phyloP scores from a whole-genome alignment of 768 basidiomycete genomes.

The Trametes meyenii region DNA sequence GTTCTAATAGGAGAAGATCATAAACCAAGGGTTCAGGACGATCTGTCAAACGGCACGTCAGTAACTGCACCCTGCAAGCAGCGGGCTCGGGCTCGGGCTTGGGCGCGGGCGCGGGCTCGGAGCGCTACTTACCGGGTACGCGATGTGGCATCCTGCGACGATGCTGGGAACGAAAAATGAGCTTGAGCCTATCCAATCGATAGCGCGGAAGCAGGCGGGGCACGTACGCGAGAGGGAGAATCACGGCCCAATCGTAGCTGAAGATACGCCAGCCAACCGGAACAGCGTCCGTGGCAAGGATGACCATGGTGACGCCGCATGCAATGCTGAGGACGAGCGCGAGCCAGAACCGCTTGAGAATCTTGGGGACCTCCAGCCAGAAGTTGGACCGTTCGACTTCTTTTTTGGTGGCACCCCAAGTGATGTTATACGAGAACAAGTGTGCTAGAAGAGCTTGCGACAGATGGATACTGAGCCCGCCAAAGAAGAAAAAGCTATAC shows the following conservation, averaged over 20 bases:
- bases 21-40: constrained; percentile 85
- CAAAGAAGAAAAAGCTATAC: constrained; percentile 53
- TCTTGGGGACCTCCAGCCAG: constrained; percentile 87
- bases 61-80: background rate
- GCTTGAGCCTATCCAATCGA: background rate
- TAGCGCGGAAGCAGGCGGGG: constrained; percentile 4
- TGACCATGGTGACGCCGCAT: constrained; percentile 53
- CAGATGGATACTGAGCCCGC: constrained; percentile 59
- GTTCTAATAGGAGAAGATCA: constrained; percentile 70
- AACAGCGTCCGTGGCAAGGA: constrained; percentile 56
- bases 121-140: constrained; percentile 66
- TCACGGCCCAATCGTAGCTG: constrained; percentile 66
- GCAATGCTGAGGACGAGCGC: constrained; percentile 58
- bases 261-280: constrained; percentile 67
- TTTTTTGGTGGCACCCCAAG: constrained; percentile 69
- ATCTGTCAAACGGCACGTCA: constrained; percentile 46
- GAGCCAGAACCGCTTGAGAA: constrained; percentile 84
- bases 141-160: constrained; percentile 63
- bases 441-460: constrained; percentile 56
- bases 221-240: constrained; percentile 70
- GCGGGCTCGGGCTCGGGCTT: constrained; percentile 18
- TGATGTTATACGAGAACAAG: constrained; percentile 59
- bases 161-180: constrained; percentile 42
- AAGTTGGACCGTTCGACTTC: constrained; percentile 89
- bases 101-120: constrained; percentile 14